Evolutionary conservation across 495 filamentous ascomycete genomes (phyloP).

Genomic region (Aspergillus panamensis): DNA sequence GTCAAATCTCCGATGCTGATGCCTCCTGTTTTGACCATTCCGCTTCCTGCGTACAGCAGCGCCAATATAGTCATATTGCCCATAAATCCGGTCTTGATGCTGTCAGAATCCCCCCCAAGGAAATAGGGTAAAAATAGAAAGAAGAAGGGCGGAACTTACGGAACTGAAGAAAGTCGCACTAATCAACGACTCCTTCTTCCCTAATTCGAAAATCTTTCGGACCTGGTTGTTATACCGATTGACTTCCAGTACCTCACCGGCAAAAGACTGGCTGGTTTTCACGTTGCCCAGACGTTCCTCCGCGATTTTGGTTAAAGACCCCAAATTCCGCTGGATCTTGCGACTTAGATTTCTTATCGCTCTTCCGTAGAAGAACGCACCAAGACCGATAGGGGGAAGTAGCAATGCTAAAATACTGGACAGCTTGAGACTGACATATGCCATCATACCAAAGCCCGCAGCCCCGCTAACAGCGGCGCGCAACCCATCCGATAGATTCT

Average conservation of each 20-base stretch:
- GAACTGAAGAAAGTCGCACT: slow-evolving; percentile 88
- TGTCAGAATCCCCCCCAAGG: slow-evolving; percentile 17
- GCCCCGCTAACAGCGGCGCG: slow-evolving; percentile 81
- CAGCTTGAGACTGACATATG: slow-evolving; percentile 86
- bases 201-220: slow-evolving; percentile 84
- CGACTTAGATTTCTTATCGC: slow-evolving; percentile 82
- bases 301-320: slow-evolving; percentile 89
- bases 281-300: slow-evolving; percentile 95
- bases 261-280: slow-evolving; percentile 92
- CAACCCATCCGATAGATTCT: slow-evolving; percentile 92
- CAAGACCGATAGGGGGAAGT: slow-evolving; percentile 88
- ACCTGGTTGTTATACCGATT: slow-evolving; percentile 87
- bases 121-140: not conserved
- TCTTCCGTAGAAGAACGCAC: slow-evolving; percentile 86
- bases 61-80: slow-evolving; percentile 94
- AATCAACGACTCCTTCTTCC: slow-evolving; percentile 78
- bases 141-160: slow-evolving; percentile 33
- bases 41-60: slow-evolving; percentile 86
- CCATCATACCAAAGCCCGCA: slow-evolving; percentile 87
- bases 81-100: slow-evolving; percentile 67
- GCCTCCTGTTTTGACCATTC: slow-evolving; percentile 78
- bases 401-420: slow-evolving; percentile 81
- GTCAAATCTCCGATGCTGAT: slow-evolving; percentile 91
- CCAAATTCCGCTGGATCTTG: slow-evolving; percentile 88
- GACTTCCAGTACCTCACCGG: slow-evolving; percentile 86